Evolutionary conservation across 1,284 basidiomycete genomes (phyloP).

Genomic region (Mrakiaceae sp.): DNA sequence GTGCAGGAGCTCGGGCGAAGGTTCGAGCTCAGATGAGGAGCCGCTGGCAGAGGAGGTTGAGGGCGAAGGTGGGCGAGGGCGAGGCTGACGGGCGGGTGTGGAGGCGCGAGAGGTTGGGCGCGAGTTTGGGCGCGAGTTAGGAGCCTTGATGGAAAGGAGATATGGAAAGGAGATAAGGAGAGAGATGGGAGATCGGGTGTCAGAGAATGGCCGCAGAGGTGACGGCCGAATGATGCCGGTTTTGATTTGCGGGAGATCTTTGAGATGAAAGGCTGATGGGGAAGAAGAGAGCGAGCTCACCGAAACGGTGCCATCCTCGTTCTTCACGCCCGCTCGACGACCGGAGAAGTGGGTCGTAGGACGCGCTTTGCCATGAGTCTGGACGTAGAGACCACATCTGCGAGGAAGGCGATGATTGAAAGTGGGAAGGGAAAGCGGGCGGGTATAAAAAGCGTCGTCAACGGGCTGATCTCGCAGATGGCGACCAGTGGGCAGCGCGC

Average conservation of each 20-base stretch:
- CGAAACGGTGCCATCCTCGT: background rate
- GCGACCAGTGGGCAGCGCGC: too few species aligned
- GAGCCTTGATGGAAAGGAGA: background rate
- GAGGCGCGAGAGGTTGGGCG: slow-evolving; percentile 1
- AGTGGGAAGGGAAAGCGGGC: background rate
- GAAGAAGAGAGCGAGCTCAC: background rate
- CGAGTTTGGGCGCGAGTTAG: background rate
- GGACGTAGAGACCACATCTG: slow-evolving; percentile 7
- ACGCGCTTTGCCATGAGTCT: slow-evolving; percentile 10
- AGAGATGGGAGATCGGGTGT: too few species aligned
- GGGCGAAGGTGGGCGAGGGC: background rate
- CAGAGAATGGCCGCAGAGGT: too few species aligned
- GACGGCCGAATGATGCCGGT: too few species aligned
- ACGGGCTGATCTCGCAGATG: background rate
- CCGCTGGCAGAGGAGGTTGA: background rate
- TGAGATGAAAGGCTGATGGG: too few species aligned
- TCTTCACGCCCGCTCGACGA: background rate
- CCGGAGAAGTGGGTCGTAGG: slow-evolving; percentile 8
- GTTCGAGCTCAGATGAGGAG: background rate
- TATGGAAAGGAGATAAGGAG: background rate
- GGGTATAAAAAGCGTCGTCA: background rate
- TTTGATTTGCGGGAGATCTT: too few species aligned
- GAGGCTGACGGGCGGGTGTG: slow-evolving; percentile 1
- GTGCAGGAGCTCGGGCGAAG: slow-evolving; percentile 3
- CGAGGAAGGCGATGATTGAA: background rate